Evolutionary conservation across 2,329 filamentous ascomycete genomes (phyloP).

Genomic region (Ophiostoma ulmi): DNA sequence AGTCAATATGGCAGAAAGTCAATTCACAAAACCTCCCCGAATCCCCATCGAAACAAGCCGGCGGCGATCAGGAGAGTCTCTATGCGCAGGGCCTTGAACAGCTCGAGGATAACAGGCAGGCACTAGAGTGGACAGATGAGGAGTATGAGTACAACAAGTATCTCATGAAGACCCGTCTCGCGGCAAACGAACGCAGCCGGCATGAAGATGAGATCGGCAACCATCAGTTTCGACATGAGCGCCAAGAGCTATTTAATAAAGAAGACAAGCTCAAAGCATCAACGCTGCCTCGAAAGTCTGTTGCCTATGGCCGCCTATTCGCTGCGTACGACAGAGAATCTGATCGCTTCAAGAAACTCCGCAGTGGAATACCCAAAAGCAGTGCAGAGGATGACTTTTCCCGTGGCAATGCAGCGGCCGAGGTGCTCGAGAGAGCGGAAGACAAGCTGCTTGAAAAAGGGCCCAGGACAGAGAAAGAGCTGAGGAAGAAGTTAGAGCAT

Average conservation of each 20-base stretch:
- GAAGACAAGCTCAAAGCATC: background rate
- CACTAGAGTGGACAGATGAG: background rate
- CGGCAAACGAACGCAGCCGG: background rate
- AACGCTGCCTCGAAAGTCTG: background rate
- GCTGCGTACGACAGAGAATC: background rate
- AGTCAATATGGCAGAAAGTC: background rate
- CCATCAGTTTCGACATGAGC: background rate
- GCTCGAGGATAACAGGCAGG: background rate
- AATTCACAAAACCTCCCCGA: background rate
- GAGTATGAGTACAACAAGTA: background rate
- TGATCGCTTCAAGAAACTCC: background rate
- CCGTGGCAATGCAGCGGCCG: background rate
- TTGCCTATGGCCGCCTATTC: background rate
- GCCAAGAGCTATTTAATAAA: background rate
- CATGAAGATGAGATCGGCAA: background rate
- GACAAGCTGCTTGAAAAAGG: background rate
- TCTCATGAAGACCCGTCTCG: background rate
- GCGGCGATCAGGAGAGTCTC: background rate
- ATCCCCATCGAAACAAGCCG: background rate
- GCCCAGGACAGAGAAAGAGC: background rate
- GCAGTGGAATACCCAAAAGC: background rate
- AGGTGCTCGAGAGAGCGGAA: background rate
- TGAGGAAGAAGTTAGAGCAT: background rate
- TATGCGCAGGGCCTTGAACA: background rate
- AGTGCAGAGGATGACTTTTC: background rate